These are phyloP conservation scores for Solanum habrochaites DNA, from an alignment of 257 asterid genomes.

Conservation along the genomic window DNA sequence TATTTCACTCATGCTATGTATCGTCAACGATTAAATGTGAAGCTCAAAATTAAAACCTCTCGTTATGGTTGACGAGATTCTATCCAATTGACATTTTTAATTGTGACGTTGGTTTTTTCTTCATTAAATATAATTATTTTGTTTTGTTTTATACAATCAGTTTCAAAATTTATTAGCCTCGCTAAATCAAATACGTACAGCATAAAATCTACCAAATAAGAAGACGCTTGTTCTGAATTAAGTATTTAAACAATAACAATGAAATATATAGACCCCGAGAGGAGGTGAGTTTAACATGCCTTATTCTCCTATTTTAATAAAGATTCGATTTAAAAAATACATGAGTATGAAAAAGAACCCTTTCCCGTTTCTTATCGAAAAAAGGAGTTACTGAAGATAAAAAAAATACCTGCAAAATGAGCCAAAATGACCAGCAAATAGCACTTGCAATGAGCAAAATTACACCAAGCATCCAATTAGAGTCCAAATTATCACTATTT, in stretches of 20 bases:
- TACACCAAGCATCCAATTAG: constrained; percentile 57
- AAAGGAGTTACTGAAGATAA: background rate
- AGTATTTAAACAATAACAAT: background rate
- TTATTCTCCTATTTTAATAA: too few relatives aligned
- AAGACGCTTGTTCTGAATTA: background rate
- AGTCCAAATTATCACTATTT: background rate
- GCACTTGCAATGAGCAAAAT: constrained; percentile 37
- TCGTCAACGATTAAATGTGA: background rate
- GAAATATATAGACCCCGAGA: background rate
- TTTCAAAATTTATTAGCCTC: background rate
- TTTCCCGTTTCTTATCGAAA: too few relatives aligned
- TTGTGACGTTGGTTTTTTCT: background rate
- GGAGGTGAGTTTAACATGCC: background rate
- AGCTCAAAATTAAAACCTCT: background rate
- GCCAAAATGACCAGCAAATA: constrained; percentile 50
- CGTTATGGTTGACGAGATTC: background rate
- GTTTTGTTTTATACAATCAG: background rate
- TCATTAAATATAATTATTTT: background rate
- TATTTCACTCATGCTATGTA: background rate
- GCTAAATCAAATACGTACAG: background rate
- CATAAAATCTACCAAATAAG: background rate
- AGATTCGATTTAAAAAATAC: too few relatives aligned
- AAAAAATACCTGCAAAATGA: constrained; percentile 30
- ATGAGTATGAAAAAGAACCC: too few relatives aligned
- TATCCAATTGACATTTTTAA: too few relatives aligned